Percentiles rank a stretch among this genome's conserved stretches.
Evolutionary conservation across 371 early-diverging fungal genomes (phyloP).

Genomic region (Actinomucor elegans): DNA sequence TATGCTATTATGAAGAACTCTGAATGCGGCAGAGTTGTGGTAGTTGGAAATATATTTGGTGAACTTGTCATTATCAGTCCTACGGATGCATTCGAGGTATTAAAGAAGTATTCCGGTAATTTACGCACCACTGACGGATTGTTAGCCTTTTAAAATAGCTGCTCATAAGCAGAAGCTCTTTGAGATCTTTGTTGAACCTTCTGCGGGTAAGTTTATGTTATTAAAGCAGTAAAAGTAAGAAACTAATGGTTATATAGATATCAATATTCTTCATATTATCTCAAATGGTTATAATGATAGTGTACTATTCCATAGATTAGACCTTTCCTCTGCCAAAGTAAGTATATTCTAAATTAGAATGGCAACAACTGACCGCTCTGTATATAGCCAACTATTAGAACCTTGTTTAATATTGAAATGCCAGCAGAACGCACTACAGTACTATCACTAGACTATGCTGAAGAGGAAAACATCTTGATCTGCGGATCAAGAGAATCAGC

Average conservation of each 20-base stretch:
- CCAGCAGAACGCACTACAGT: constrained; percentile 53
- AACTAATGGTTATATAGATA: too few species aligned
- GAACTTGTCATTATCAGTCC: constrained; percentile 56
- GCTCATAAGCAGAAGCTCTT: constrained; percentile 53
- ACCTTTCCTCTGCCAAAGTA: constrained; percentile 24
- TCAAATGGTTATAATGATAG: constrained; percentile 46
- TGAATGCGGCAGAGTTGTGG: constrained; percentile 55
- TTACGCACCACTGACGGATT: not conserved
- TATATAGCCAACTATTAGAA: constrained; percentile 34
- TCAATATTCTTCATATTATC: constrained; percentile 38
- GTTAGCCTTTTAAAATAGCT: constrained; percentile 42
- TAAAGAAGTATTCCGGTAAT: too few species aligned
- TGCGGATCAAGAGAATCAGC: constrained; percentile 67
- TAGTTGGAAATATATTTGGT: constrained; percentile 61
- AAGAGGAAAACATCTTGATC: constrained; percentile 46
- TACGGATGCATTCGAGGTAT: constrained; percentile 43
- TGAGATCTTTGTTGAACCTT: constrained; percentile 44
- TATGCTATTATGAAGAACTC: constrained; percentile 64
- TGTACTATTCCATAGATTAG: constrained; percentile 37
- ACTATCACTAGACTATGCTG: constrained; percentile 45
- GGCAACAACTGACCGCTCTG: not conserved
- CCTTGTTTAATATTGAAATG: constrained; percentile 42
- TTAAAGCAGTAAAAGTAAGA: too few species aligned
- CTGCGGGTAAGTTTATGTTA: constrained; percentile 21
- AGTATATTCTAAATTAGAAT: not conserved